phyloP scores from a whole-genome alignment of 2,329 filamentous ascomycete genomes.

The Colletotrichum phormii region DNA sequence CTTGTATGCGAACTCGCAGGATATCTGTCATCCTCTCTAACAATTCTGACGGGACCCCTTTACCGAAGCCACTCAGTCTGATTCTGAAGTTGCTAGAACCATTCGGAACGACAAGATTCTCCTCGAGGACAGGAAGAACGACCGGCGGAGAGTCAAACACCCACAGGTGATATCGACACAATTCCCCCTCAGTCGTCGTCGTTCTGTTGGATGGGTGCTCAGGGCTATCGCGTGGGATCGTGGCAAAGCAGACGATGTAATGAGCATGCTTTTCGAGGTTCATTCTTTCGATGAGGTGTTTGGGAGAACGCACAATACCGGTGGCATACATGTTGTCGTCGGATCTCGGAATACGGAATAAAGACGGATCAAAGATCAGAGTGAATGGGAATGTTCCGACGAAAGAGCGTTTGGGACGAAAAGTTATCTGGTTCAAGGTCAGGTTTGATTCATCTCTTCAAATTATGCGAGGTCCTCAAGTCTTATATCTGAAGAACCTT shows the following conservation, averaged over 20 bases:
- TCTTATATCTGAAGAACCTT: not conserved
- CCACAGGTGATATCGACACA: slow-evolving; percentile 23
- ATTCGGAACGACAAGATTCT: not conserved
- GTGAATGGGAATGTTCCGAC: not conserved
- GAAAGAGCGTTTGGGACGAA: not conserved
- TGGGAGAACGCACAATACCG: slow-evolving; percentile 5
- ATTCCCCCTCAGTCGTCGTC: not conserved
- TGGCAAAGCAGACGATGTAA: slow-evolving; percentile 15
- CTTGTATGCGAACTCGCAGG: not conserved
- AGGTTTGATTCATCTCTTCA: not conserved
- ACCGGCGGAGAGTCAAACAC: slow-evolving; percentile 17
- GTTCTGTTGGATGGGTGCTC: not conserved
- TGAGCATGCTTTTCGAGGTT: slow-evolving; percentile 2
- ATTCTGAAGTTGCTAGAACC: not conserved
- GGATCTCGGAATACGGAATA: not conserved
- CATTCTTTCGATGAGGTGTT: slow-evolving; percentile 3
- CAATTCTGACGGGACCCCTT: not conserved
- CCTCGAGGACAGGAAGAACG: not conserved
- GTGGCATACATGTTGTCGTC: slow-evolving; percentile 24
- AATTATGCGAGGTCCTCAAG: not conserved
- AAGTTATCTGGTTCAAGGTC: not conserved
- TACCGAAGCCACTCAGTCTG: slow-evolving; percentile 6
- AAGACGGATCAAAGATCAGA: not conserved
- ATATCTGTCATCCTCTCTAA: not conserved
- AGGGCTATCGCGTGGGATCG: not conserved